These are phyloP conservation scores for Fusarium sororula DNA, from an alignment of 2,329 filamentous ascomycete species.

Conservation along the genomic window DNA sequence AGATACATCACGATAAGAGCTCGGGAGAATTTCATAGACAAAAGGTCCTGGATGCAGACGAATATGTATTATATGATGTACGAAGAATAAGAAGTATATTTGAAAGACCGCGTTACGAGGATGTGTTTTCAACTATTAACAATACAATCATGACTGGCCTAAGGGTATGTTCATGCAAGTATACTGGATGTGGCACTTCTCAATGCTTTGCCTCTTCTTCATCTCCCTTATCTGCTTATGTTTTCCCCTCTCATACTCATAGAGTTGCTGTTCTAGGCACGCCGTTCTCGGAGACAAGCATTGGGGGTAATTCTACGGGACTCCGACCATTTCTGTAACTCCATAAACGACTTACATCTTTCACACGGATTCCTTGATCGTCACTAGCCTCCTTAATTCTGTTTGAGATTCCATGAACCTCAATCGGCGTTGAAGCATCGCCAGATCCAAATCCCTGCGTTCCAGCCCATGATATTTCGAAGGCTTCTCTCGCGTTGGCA, in stretches of 20 bases:
- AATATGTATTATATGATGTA: not conserved
- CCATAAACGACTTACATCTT: conserved; percentile 70
- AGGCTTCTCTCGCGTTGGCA: conserved; percentile 56
- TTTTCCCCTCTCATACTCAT: conserved; percentile 29
- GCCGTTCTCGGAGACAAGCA: conserved; percentile 49
- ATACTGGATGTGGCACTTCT: not conserved
- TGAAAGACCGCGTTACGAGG: not conserved
- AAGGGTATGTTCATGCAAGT: not conserved
- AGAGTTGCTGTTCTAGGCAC: conserved; percentile 52
- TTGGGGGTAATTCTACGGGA: conserved; percentile 55
- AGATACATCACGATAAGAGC: not conserved
- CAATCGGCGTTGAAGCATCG: conserved; percentile 48
- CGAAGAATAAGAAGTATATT: not conserved
- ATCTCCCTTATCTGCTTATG: not conserved
- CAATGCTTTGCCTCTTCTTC: not conserved
- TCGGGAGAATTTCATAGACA: not conserved
- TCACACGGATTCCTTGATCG: conserved; percentile 58
- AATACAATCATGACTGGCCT: too few relatives aligned
- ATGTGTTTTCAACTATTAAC: not conserved
- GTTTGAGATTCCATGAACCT: conserved; percentile 48
- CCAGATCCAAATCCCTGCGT: conserved; percentile 50
- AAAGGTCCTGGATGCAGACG: not conserved
- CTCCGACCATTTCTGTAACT: conserved; percentile 68
- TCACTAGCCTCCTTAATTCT: conserved; percentile 40
- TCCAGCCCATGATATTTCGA: conserved; percentile 59